Evolutionary conservation across 2,329 filamentous ascomycete species (phyloP), one percentile per base, ranked within the genome.

Genomic region (Coniochaeta prunicola): DNA sequence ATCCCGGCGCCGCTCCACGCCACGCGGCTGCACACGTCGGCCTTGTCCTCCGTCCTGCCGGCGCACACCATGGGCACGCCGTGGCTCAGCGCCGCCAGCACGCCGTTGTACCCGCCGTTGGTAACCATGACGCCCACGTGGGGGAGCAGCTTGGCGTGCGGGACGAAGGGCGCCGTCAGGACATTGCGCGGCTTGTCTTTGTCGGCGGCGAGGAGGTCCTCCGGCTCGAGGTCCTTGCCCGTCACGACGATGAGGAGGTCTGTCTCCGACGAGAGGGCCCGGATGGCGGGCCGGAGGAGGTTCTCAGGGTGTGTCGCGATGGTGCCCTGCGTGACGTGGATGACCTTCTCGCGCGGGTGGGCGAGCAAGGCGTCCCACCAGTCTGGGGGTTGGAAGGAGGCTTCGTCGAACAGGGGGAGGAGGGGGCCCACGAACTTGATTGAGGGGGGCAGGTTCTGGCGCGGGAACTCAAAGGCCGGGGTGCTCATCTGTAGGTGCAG

Each of bases 291-390:
- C 1, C 77, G 61, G 15, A 81, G 63, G 2, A 83, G 71, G 30
- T 80, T 68, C 8, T 64, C 63, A 59, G 74, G 74, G 21, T 76
- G 66, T 21, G 64, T 62, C 9, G 70, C 72, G 3, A 78, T 63
- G 2, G 79, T 82, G 4, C 80, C 79, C 62, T 81, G 79, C 1
- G 74, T 71, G 6, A 81, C 77, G 21, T 74, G 69, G 5, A 82
- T 67, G 26, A 82, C 62, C 56, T 72, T 74, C 58, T 74, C 59
- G 5, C 61, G 57, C 1, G 63, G 60, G 24, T 64, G 62, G 15
- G 61, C 57, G n/a, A 63, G 56, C 57, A 67, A 57, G 53, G 65
- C 62, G 17, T 59, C 57, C 65, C 65, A 67, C 64, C 64, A 67
- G 4, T 34, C 26, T 19, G 63, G 63, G 33, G 56, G 21, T 17